Evolutionary conservation across 768 basidiomycete species (phyloP).

Genomic region (Neoboletus brunneissimus): DNA sequence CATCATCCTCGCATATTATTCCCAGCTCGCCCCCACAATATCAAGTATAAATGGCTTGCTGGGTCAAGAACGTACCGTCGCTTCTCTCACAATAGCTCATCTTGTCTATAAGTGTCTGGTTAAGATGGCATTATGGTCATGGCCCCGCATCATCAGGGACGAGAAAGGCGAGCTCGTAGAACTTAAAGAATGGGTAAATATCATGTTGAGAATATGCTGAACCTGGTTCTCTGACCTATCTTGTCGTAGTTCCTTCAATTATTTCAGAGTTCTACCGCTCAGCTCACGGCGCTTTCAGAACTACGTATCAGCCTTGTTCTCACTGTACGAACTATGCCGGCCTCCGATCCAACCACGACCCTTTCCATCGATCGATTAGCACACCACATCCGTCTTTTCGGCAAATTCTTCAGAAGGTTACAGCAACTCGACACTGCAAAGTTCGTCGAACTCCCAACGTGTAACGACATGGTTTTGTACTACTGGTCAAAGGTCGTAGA

Average conservation of each 20-base stretch:
- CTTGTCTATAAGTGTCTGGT: conserved; percentile 72
- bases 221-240: conserved; percentile 1
- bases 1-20: conserved; percentile 61
- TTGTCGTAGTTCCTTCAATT: conserved; percentile 53
- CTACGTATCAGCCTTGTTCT: conserved; percentile 55
- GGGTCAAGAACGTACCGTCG: conserved; percentile 35
- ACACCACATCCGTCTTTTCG: conserved; percentile 66
- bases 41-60: conserved; percentile 35
- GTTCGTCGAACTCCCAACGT: conserved; percentile 63
- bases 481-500: conserved; percentile 81
- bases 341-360: conserved; percentile 36
- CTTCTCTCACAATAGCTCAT: conserved; percentile 58
- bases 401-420: conserved; percentile 76
- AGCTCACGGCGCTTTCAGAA: conserved; percentile 53
- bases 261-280: conserved; percentile 56
- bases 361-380: conserved; percentile 58
- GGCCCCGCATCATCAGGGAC: conserved; percentile 49
- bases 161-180: conserved; percentile 41
- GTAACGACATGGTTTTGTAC: conserved; percentile 66
- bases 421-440: conserved; percentile 58
- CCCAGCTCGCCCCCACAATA: conserved; percentile 41
- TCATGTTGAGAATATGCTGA: background rate
- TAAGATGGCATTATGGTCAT: conserved; percentile 71
- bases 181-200: conserved; percentile 54
- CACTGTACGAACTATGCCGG: conserved; percentile 37